Evolutionary conservation across 495 filamentous ascomycete genomes (phyloP), one percentile per base, ranked within the genome.

Genomic region (Aspergillus bertholletiae): DNA sequence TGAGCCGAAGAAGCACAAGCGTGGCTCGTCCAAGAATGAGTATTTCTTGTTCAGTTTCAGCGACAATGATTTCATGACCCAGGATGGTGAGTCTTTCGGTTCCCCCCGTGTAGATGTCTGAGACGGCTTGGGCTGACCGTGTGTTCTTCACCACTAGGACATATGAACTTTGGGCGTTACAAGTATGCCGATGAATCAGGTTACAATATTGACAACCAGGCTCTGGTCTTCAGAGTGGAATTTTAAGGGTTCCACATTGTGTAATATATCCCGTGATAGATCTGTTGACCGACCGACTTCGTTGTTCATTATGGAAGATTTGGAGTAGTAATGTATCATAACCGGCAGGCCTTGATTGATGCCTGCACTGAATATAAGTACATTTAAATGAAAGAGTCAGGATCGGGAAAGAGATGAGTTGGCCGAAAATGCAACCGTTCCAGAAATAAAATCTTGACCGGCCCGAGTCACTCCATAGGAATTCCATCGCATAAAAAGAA

Each of bases 21-120:
- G 61, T 40, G 53, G 62, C 23, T 39, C 57, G 3, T 52, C 64
- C 5, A 69, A 73, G 47, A 75, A 80, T 34, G 86, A 89, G 71
- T 91, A 80, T 60, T 90, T 82, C 66, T 66, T 91, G 50, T 80
- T 92, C 57, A 81, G 78, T 27, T 64, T 88, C 27, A 85, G 79
- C 57, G 89, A 92, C 59, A 90, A 94, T 67, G 88, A 92, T 66
- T 90, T 91, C 57, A 84, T 92, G 44, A 92, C 88, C 4, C 84
- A 91, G 66, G 75, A 91, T 71, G 88, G 86, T 83, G 62, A 55
- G 73, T 59, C n/a, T n/a, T n/a, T n/a, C n/a, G n/a, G n/a, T n/a
- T n/a, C n/a, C n/a, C n/a, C n/a, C n/a, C n/a, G n/a, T n/a, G n/a
- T n/a, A n/a, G n/a, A n/a, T n/a, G n/a, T n/a, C n/a, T n/a, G n/a